These are phyloP conservation scores for Chionographis japonica DNA, from an alignment of 106 monocot species.

Conservation along the genomic window DNA sequence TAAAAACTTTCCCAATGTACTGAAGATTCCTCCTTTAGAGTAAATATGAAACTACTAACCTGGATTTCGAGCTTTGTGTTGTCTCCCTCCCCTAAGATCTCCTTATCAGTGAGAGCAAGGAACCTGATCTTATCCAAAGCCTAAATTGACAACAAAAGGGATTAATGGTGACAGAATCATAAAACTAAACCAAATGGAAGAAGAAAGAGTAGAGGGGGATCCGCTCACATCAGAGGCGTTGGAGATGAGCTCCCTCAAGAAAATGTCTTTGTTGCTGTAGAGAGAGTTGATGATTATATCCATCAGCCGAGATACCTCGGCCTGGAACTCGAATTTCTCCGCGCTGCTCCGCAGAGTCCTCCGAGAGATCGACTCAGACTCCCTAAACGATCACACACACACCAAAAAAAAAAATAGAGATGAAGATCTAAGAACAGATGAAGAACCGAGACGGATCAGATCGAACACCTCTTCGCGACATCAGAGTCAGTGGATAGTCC, in stretches of 20 bases:
- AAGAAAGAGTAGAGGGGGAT: too few relatives aligned
- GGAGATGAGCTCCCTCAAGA: conserved; percentile 77
- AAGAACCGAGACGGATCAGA: too few relatives aligned
- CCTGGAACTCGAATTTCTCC: conserved; percentile 83
- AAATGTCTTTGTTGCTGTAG: conserved; percentile 81
- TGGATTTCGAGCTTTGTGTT: conserved; percentile 90
- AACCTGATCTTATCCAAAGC: conserved; percentile 98
- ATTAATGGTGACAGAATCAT: neutral
- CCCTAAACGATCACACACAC: conserved; percentile 18
- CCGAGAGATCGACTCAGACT: conserved; percentile 63
- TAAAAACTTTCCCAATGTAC: neutral
- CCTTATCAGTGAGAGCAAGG: conserved; percentile 90
- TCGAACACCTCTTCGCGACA: conserved; percentile 67
- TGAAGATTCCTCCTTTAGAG: too few relatives aligned
- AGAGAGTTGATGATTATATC: conserved; percentile 77
- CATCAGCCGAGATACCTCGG: conserved; percentile 75
- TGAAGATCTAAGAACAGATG: neutral
- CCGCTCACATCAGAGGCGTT: conserved; percentile 79
- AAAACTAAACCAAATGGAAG: neutral
- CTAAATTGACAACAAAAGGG: conserved; percentile 23
- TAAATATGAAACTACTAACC: conserved; percentile 27
- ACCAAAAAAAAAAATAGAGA: neutral
- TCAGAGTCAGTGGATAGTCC: conserved; percentile 93
- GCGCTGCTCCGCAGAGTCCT: conserved; percentile 34
- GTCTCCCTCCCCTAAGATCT: conserved; percentile 88